A percentile compares a stretch with the other conserved stretches of the same genome.
Conservation (phyloP, 495 filamentous ascomycete genomes). For the Lasiosphaeris hirsuta region DNA sequence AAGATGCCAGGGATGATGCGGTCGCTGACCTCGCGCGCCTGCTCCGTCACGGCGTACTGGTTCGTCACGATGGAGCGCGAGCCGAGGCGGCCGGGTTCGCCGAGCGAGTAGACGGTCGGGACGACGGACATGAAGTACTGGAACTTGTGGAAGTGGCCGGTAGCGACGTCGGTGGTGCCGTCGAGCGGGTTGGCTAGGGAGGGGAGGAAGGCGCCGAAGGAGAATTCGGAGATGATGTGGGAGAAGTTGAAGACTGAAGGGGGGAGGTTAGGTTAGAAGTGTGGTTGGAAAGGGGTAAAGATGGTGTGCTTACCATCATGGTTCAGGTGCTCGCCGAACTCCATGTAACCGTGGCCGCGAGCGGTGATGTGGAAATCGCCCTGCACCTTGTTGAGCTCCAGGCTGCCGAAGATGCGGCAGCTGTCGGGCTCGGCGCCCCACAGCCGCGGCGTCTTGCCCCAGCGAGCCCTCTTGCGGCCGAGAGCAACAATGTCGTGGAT, state of each 20-base stretch:
- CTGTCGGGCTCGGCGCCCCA: constrained; percentile 53
- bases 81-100: constrained; percentile 26
- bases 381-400: constrained; percentile 93
- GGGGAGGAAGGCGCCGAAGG: constrained; percentile 93
- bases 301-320: constrained; percentile 58
- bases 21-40: constrained; percentile 65
- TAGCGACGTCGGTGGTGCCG: constrained; percentile 72
- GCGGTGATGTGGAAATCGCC: constrained; percentile 99
- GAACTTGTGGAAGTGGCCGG: constrained; percentile 83
- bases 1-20: constrained; percentile 84
- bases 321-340: constrained; percentile 76
- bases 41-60: constrained; percentile 94
- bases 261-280: background rate
- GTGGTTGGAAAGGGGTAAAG: background rate
- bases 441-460: constrained; percentile 70
- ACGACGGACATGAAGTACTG: constrained; percentile 98
- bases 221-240: constrained; percentile 93
- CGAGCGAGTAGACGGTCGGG: constrained; percentile 85
- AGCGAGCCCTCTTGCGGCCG: constrained; percentile 54
- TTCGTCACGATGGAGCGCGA: constrained; percentile 75
- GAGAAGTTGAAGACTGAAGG: constrained; percentile 90
- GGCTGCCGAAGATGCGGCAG: constrained; percentile 85
- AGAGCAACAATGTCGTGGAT: constrained; percentile 68
- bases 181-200: constrained; percentile 92
- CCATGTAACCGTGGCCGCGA: constrained; percentile 86